Evolutionary conservation across 2,329 filamentous ascomycete species (phyloP).

Genomic region (Zopfia rhizophila): DNA sequence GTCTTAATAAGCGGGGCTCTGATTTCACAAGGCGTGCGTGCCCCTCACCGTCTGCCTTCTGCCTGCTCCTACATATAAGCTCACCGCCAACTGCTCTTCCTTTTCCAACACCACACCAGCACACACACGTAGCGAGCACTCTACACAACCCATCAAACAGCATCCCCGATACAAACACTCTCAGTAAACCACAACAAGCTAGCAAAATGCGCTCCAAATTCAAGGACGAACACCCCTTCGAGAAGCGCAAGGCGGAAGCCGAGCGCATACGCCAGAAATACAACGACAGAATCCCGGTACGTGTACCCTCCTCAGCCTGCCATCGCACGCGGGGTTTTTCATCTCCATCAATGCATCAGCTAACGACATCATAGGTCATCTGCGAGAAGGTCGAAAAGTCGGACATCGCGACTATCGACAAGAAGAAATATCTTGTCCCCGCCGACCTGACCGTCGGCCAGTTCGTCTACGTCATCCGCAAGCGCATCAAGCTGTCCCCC

Average conservation of each 20-base stretch:
- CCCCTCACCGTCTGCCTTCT: slow-evolving; percentile 45
- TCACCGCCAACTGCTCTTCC: background rate
- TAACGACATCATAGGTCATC: slow-evolving; percentile 76
- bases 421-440: slow-evolving; percentile 99
- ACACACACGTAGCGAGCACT: slow-evolving; percentile 9
- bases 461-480: slow-evolving; percentile 99
- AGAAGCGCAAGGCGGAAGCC: slow-evolving; percentile 99
- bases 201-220: slow-evolving; percentile 96
- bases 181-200: slow-evolving; percentile 16
- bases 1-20: slow-evolving; percentile 3
- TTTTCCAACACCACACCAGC: slow-evolving; percentile 13
- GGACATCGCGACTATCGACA: slow-evolving; percentile 99
- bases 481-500: slow-evolving; percentile 98
- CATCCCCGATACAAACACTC: slow-evolving; percentile 10
- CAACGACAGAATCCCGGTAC: slow-evolving; percentile 95
- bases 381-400: slow-evolving; percentile 99
- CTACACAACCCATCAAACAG: slow-evolving; percentile 24
- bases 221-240: slow-evolving; percentile 99
- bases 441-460: slow-evolving; percentile 98
- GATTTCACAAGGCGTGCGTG: too few species aligned
- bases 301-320: slow-evolving; percentile 53
- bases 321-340: slow-evolving; percentile 3
- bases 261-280: slow-evolving; percentile 99
- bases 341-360: slow-evolving; percentile 18
- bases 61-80: slow-evolving; percentile 34